phyloP scores from a whole-genome alignment of 2,329 filamentous ascomycete species.

The Fusarium annulatum region DNA sequence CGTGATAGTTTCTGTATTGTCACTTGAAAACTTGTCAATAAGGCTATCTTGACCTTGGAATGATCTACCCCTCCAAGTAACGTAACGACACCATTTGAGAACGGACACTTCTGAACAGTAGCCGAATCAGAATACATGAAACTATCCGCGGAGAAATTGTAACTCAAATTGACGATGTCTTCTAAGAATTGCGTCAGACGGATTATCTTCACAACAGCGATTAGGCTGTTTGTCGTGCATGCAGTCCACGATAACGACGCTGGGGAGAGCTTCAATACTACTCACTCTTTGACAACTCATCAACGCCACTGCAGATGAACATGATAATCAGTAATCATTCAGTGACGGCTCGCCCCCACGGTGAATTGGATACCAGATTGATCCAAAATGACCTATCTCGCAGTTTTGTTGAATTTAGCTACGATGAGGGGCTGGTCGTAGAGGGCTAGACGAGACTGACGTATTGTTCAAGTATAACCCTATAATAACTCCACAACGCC shows the following conservation, averaged over 20 bases:
- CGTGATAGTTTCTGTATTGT: neutral
- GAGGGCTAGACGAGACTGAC: neutral
- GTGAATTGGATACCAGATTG: neutral
- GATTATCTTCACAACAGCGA: neutral
- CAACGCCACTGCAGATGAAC: neutral
- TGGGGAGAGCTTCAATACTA: neutral
- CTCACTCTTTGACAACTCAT: neutral
- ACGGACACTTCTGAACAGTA: neutral
- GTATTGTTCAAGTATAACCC: too few species aligned
- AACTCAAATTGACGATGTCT: neutral
- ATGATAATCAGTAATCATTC: too few species aligned
- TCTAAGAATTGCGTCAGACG: neutral
- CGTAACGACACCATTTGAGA: neutral
- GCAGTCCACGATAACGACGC: neutral
- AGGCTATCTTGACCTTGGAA: neutral
- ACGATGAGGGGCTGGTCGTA: fast-evolving
- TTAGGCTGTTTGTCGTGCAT: neutral
- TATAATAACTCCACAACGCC: neutral
- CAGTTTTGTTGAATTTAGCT: neutral
- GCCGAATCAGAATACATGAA: neutral
- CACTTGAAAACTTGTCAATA: neutral
- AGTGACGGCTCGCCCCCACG: neutral
- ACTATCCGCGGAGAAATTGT: neutral
- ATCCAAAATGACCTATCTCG: neutral
- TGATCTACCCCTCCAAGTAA: neutral